Evolutionary conservation across 805 yeast species (phyloP).

Genomic region (Naumovozyma baii): DNA sequence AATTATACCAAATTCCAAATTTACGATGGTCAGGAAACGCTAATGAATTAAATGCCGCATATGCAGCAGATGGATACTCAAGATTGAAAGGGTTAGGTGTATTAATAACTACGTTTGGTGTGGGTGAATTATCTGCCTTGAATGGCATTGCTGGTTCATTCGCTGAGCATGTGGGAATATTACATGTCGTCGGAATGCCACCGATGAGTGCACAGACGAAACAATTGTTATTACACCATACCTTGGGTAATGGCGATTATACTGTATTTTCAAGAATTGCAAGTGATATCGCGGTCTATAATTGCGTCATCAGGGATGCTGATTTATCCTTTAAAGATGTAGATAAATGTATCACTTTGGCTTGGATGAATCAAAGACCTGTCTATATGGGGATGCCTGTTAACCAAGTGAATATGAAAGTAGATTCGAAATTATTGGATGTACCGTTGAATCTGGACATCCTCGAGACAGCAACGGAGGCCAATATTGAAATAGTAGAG

Average conservation of each 20-base stretch:
- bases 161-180: constrained; percentile 71
- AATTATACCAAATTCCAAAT: constrained; percentile 41
- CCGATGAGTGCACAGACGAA: constrained; percentile 29
- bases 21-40: constrained; percentile 74
- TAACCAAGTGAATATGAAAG: constrained; percentile 51
- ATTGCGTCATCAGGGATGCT: constrained; percentile 48
- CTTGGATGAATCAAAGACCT: constrained; percentile 62
- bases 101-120: constrained; percentile 60
- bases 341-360: constrained; percentile 57
- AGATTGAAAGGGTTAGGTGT: constrained; percentile 36
- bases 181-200: constrained; percentile 81
- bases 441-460: constrained; percentile 48
- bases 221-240: constrained; percentile 61
- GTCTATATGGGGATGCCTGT: constrained; percentile 72
- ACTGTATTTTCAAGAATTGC: constrained; percentile 64
- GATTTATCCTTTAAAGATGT: constrained; percentile 51
- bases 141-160: constrained; percentile 78
- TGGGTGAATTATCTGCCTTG: constrained; percentile 79
- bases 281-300: constrained; percentile 48
- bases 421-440: constrained; percentile 41
- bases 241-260: constrained; percentile 69
- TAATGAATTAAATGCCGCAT: constrained; percentile 84
- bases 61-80: constrained; percentile 85
- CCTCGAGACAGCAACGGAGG: constrained; percentile 40
- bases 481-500: constrained; percentile 48